Base-by-base conservation (phyloP, 1,139 yeast species). In the Sugiyamaella japonica region DNA sequence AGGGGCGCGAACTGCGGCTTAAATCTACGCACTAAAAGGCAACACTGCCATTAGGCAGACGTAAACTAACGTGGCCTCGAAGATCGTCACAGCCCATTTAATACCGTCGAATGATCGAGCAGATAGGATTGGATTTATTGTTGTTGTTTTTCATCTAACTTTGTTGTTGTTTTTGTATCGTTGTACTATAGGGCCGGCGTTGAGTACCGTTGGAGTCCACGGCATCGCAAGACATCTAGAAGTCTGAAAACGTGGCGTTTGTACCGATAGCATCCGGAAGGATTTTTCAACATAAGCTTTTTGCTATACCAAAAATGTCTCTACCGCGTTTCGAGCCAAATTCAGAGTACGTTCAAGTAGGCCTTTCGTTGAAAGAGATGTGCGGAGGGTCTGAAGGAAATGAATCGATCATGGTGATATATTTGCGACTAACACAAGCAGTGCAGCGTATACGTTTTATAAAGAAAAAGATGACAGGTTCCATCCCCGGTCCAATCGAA, bases 401-500 rank as follows among this genome's bases (percentile, higher is more conserved):
- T 20, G 25, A 20, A 20, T 20, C 25, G 25, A 20, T 20, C 25
- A 20, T 20, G 5, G 25, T 20, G 25, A 20, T 20, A 20, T 20
- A 20, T 13, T 6, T 37, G 40, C 34, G 13, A 17, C 48, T 13
- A 9, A 29, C 12, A 15, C 43, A 15, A 16, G 31, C 16, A 20
- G 31, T 9, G 12, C 12, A 32, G 31, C 8, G 39, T 45, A 45
- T 45, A 16, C 12, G 32, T 29, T 17, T 10, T 45, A 45, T 45
- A 45, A 47, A 17, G 50, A 47, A 31, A 47, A 47, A 44, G 38
- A 28, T 29, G 44, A 47, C 23, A n/a, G 50, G 37, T 47, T 38
- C 16, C 44, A 47, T n/a, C 50, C 50, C 10, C 36, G 44, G 20
- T 38, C 50, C 20, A 47, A 38, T 25, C 10, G 29, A 23, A 28